Evolutionary conservation across 192 early-diverging fungal genomes (phyloP).

Genomic region (Backusella macrospora): DNA sequence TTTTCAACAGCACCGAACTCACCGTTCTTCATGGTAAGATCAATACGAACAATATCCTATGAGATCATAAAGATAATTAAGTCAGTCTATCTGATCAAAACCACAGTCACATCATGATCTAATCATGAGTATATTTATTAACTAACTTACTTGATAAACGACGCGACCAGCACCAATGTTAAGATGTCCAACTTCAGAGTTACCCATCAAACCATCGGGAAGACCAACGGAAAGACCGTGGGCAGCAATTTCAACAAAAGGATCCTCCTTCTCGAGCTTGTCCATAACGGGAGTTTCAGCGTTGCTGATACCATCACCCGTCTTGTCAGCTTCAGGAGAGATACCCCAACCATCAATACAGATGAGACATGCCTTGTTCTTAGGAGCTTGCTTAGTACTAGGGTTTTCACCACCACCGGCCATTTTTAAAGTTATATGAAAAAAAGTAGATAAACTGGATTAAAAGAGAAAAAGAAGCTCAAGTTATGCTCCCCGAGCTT

Average conservation of each 20-base stretch:
- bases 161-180: conserved; percentile 99
- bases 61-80: background rate
- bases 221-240: conserved; percentile 96
- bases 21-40: conserved; percentile 87
- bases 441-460: conserved; percentile 25
- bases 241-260: conserved; percentile 81
- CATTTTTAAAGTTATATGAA: conserved; percentile 26
- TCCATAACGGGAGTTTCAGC: conserved; percentile 95
- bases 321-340: conserved; percentile 62
- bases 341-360: conserved; percentile 99
- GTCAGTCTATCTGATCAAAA: conserved; percentile 10
- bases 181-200: conserved; percentile 98
- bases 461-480: conserved; percentile 16
- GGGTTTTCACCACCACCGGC: conserved; percentile 45
- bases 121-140: background rate
- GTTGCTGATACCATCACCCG: conserved; percentile 91
- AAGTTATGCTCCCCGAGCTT: conserved; percentile 13
- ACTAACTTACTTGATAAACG: conserved; percentile 84
- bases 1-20: conserved; percentile 72
- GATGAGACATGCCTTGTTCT: conserved; percentile 82
- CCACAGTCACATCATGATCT: background rate
- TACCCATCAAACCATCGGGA: conserved; percentile 99
- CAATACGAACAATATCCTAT: conserved; percentile 97
- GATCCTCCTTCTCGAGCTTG: conserved; percentile 72
- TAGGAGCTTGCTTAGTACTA: conserved; percentile 34